Base-by-base conservation (phyloP, 1,284 basidiomycete genomes). In the Pseudozyma tsukubaensis region DNA sequence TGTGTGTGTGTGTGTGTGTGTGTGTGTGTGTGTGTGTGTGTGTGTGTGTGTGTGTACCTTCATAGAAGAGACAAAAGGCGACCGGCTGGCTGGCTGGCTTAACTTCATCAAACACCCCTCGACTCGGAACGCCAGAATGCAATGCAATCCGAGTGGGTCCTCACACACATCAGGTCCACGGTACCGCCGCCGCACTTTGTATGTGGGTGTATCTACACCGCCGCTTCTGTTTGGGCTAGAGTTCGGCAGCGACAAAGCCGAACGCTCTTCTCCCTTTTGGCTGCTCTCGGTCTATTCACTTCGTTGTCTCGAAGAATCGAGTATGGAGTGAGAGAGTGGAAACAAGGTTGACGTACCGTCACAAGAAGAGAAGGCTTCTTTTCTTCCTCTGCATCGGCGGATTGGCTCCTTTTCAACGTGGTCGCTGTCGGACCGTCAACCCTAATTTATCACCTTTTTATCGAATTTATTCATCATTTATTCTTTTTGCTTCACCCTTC, bases 371-470 rank as follows among this genome's bases (percentile, higher is more conserved):
- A 51, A 51, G 42, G 14, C 58, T 59, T 59, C 50, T 59, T 59
- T 59, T 35, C 58, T 59, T 59, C 58, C 35, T 14, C 40, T 48
- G 58, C 50, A 59, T 51, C 50, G 16, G 35, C 24, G 36, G 49
- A 1, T 36, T 42, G 37, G 16, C 24, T 51, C 18, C 32, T 39
- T 18, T 32, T 29, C 54, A 16, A 10, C 47, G 11, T 18, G 34
- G 18, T 10, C 49, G 6, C 19, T 24, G 35, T 51, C 58, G 58
- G 43, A 59, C 21, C 24, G n/a, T 14, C 58, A 53, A 59, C 58
- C 34, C 43, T 9, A 59, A 59, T 39, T 39, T n/a, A 9, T 39
- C 37, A 39, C 16, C 2, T 39, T n/a, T 39, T 12, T 39, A 29
- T 29, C 24, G 24, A 6, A 29, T 39, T 39, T 39, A 4, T 39